Evolutionary conservation across 2,329 filamentous ascomycete genomes (phyloP), one percentile per base, ranked within the genome.

Genomic region (Cladosporium sp.): DNA sequence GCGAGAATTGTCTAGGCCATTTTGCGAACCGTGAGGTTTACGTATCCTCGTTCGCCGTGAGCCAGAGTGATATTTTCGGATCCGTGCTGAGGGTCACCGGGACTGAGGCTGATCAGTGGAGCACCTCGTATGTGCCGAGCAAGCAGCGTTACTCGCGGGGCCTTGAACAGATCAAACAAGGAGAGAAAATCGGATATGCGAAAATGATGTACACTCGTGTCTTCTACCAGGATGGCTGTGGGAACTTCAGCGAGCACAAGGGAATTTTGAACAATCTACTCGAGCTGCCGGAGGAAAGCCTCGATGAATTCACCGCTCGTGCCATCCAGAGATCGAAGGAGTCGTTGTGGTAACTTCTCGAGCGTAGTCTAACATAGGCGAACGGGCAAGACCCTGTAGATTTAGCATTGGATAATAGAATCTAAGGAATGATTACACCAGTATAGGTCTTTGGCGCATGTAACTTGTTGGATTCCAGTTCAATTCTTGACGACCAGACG

Each of bases 51-150:
- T 86, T 85, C 67, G 62, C 68, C 9, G 57, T 82, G 52, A 79
- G 67, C 51, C 84, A 87, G 63, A 72, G 73, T 6, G 83, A 87
- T 8, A 85, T 87, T 70, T 73, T 87, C 49, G 75, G 77, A 30
- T 76, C 75, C n/a, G 65, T 83, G 12, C 73, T 82, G 59, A 75
- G 77, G 0, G 82, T 82, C 4, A 77, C 78, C 0, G 75, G 75
- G 0, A 80, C 77, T 0, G 76, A 67, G 1, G 78, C 83, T 35
- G 66, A 63, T 0, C 82, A 86, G 57, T 88, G 84, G 84, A 72
- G 61, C 2, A 73, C 86, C 49, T 69, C 60, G 1, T 64, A 73
- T 7, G 75, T 82, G 64, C 56, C 63, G 0, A 64, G 69, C 1
- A 55, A 68, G 35, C 64, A 78, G 61, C 72, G 81, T 18, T 79